A percentile compares a stretch with the other conserved stretches of the same genome.
Evolutionary conservation across 208 protist genomes (phyloP).

Genomic region (Eutreptiella sp.): DNA sequence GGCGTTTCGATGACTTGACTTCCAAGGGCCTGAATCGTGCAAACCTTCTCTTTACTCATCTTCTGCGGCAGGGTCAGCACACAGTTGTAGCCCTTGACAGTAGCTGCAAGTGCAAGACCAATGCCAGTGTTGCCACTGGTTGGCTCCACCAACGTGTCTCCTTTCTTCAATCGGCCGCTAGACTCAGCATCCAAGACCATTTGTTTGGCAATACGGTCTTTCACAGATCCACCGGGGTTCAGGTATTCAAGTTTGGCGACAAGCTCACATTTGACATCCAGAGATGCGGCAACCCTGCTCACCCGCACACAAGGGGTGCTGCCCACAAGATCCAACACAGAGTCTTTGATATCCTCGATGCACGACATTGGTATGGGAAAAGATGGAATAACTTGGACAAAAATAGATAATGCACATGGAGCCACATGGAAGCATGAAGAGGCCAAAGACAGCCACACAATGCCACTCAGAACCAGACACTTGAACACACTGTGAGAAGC

Average conservation of each 20-base stretch:
- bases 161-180: constrained; percentile 78
- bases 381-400: too few species aligned
- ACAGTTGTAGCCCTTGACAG: constrained; percentile 88
- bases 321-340: constrained; percentile 67
- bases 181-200: constrained; percentile 91
- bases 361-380: too few species aligned
- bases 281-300: constrained; percentile 59
- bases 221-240: constrained; percentile 89
- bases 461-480: too few species aligned
- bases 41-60: constrained; percentile 95
- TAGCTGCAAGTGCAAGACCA: constrained; percentile 87
- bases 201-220: constrained; percentile 92
- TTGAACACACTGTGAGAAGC: too few species aligned
- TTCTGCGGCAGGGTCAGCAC: constrained; percentile 96
- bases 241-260: constrained; percentile 83
- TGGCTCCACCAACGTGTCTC: constrained; percentile 91
- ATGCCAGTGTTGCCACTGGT: constrained; percentile 94
- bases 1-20: constrained; percentile 92
- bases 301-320: constrained; percentile 75
- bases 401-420: too few species aligned
- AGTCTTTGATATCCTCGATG: too few species aligned
- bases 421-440: too few species aligned
- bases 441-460: too few species aligned
- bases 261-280: constrained; percentile 71
- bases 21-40: constrained; percentile 78